Base-by-base conservation (phyloP, 805 yeast genomes). In the Nematodospora valgi region DNA sequence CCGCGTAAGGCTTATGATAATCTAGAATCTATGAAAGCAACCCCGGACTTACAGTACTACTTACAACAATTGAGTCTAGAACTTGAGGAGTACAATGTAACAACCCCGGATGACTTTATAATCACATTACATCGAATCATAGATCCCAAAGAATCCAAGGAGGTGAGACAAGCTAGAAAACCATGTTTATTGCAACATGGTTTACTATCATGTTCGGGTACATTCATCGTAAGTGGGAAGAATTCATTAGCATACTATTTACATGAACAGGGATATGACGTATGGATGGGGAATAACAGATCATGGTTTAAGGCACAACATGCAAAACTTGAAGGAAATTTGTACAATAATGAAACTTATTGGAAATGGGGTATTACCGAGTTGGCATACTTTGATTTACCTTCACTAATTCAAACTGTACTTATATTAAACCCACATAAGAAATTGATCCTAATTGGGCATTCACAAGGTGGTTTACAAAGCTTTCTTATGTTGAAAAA, bases 281-380 rank as follows among this genome's bases (percentile, higher is more conserved):
- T 88, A 6, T 88, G 96, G 96, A 55, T 88, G 36, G 96, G 96
- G 1, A 86, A 88, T 51, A 89, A 88, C 52, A 62, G 98, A 43
- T 82, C 96, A 45, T 95, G 96, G 5, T 84, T 89, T 52, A 66
- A 74, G 25, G 85, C 95, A 0, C 62, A 70, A 34, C 95, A 89
- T 62, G 43, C 54, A 5, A 35, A 32, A 10, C 45, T 40, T 20
- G 40, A 45, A 18, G 69, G 70, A 1, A 60, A 63, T 30, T 54
- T 67, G 32, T 57, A 67, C 40, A 57, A 57, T 38, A 70, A 65
- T 42, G 62, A 66, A 23, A 49, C 65, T 33, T 84, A 83, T 78
- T 91, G 98, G 98, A 80, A 84, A 46, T 91, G 98, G 98, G 91
- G 86, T 51, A 72, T 93, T 33, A 59, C 70, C n/a, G 91, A 86